phyloP scores from a whole-genome alignment of 148 eudicot species.

The Bassia scoparia region DNA sequence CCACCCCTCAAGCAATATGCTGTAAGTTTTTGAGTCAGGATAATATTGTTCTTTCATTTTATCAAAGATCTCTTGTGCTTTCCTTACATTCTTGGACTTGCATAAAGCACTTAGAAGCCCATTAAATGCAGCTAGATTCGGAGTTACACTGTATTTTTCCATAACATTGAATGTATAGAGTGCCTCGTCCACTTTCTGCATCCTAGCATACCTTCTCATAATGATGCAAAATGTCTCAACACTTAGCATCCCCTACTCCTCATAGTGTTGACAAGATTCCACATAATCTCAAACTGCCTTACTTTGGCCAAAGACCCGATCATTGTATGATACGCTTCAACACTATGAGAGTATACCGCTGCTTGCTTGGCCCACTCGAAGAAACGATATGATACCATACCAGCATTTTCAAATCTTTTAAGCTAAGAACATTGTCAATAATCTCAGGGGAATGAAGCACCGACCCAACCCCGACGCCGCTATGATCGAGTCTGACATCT shows the following conservation, averaged over 20 bases:
- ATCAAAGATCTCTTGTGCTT: slow-evolving; percentile 89
- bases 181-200: slow-evolving; percentile 83
- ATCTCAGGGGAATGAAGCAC: slow-evolving; percentile 52
- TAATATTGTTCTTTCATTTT: slow-evolving; percentile 53
- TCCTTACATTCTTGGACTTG: slow-evolving; percentile 76
- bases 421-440: slow-evolving; percentile 69
- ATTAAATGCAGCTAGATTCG: slow-evolving; percentile 81
- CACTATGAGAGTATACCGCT: slow-evolving; percentile 60
- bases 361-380: slow-evolving; percentile 90
- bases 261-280: slow-evolving; percentile 82
- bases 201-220: no score
- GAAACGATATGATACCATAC: slow-evolving; percentile 75
- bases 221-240: slow-evolving; percentile 90
- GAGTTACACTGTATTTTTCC: slow-evolving; percentile 46
- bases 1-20: slow-evolving; percentile 90
- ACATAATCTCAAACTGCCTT: slow-evolving; percentile 83
- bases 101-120: slow-evolving; percentile 76
- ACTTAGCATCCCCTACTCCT: slow-evolving; percentile 64
- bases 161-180: slow-evolving; percentile 74
- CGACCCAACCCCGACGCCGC: slow-evolving; percentile 64
- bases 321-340: slow-evolving; percentile 71
- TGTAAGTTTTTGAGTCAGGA: slow-evolving; percentile 66
- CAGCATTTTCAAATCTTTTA: slow-evolving; percentile 73
- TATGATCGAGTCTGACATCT: slow-evolving; percentile 67
- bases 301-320: slow-evolving; percentile 86